A percentile compares a stretch with the other conserved stretches of the same genome.
Evolutionary conservation across 495 filamentous ascomycete species (phyloP).

Genomic region (Astrocystis sublimbata): DNA sequence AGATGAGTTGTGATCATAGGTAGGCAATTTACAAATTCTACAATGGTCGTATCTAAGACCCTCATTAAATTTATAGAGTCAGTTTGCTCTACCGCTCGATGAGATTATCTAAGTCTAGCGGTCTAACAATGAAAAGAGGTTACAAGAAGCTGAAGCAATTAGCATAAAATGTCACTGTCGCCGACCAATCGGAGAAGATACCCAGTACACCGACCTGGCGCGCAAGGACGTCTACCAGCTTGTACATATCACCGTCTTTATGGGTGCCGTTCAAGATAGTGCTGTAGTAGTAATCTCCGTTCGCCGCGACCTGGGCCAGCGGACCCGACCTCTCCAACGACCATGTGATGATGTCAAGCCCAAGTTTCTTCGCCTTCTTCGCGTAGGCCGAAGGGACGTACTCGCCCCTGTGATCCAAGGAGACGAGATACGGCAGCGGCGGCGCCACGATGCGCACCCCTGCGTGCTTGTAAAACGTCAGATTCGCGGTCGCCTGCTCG

Average conservation of each 20-base stretch:
- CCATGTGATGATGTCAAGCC: conserved; percentile 61
- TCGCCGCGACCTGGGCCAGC: conserved; percentile 44
- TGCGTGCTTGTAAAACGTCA: conserved; percentile 45
- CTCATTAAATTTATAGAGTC: neutral
- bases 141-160: conserved; percentile 56
- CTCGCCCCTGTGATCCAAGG: conserved; percentile 34
- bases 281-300: conserved; percentile 55
- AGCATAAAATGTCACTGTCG: conserved; percentile 63
- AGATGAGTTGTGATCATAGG: conserved; percentile 26
- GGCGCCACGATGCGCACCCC: conserved; percentile 49
- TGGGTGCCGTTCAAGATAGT: conserved; percentile 52
- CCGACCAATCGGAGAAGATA: conserved; percentile 65
- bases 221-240: conserved; percentile 57
- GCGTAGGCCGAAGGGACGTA: conserved; percentile 48
- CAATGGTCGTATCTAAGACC: neutral
- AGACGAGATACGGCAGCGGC: conserved; percentile 45
- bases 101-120: neutral
- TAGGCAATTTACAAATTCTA: neutral
- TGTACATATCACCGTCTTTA: conserved; percentile 60
- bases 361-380: conserved; percentile 51
- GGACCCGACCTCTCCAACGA: conserved; percentile 61
- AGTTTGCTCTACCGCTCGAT: neutral
- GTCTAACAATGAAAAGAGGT: neutral
- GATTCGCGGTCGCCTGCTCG: conserved; percentile 46
- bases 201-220: conserved; percentile 55